Evolutionary conservation across 2,329 filamentous ascomycete genomes (phyloP), one percentile per base, ranked within the genome.

Genomic region (Pseudopithomyces maydicus): DNA sequence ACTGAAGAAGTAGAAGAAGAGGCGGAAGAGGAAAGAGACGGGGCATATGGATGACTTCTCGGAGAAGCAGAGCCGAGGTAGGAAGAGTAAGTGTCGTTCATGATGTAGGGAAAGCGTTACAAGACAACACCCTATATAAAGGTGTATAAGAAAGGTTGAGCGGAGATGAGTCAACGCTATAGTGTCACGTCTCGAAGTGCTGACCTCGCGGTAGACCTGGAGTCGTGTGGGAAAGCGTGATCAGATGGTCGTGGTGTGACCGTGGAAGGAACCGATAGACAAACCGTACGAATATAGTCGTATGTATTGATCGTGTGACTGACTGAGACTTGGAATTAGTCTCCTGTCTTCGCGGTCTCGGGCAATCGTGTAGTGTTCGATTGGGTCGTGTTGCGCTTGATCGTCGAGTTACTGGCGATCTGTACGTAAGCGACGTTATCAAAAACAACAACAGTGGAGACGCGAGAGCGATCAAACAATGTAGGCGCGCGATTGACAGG

Each of bases 1-100:
- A 92, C 83, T 33, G 91, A 95, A 54, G 87, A 85, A 56, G 88
- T 85, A 19, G 90, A 92, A 54, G 89, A 89, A 29, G 90, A 92
- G 56, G 89, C 86, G 66, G 90, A 90, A 55, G 89, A 89, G 71
- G 88, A 86, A 81, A 92, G 79, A 41, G 89, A 88, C 57, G 87
- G 85, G 73, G 85, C 85, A 77, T 91, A 93, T 63, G 87, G 84
- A 70, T 81, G 78, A 70, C 75, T 76, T 64, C 67, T 68, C 41
- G 72, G 67, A 47, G 70, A 71, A 62, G 71, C 64, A 59, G 57
- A 59, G 66, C 70, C 71, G 70, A 73, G 70, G 59, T 64, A 66
- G 35, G 62, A 67, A 53, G 65, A 59, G 54, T 65, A 69, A 55
- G 73, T 70, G 62, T 76, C 72, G 65, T 59, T 74, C 76, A 78